phyloP scores from a whole-genome alignment of 2,329 filamentous ascomycete species.

The Fusarium staphyleae region DNA sequence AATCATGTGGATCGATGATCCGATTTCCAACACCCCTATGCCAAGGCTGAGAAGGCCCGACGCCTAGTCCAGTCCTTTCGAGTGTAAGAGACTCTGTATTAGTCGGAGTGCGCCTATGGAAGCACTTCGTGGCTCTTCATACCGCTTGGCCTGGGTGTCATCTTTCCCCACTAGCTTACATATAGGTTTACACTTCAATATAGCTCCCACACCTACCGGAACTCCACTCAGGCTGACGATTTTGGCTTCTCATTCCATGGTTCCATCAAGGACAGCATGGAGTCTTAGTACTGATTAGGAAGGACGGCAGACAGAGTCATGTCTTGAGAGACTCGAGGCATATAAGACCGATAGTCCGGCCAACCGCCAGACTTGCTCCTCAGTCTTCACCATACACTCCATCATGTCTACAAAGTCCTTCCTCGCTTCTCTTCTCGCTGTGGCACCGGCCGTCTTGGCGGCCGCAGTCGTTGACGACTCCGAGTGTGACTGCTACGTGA shows the following conservation, averaged over 20 bases:
- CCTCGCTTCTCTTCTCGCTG: slow-evolving; percentile 33
- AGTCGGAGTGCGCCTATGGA: slow-evolving; percentile 17
- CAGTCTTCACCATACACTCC: not conserved
- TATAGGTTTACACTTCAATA: not conserved
- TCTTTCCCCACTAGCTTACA: slow-evolving; percentile 7
- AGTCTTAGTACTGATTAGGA: not conserved
- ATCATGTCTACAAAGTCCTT: slow-evolving; percentile 35
- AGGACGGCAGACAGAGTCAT: not conserved
- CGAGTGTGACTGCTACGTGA: slow-evolving; percentile 44
- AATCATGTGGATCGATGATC: slow-evolving; percentile 10
- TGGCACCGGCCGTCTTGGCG: slow-evolving; percentile 29
- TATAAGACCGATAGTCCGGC: slow-evolving; percentile 7
- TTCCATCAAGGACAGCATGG: not conserved
- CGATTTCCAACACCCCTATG: slow-evolving; percentile 2
- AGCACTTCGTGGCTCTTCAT: not conserved
- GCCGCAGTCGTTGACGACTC: slow-evolving; percentile 25
- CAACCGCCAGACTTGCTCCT: not conserved
- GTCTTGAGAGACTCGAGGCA: not conserved
- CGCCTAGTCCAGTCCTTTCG: not conserved
- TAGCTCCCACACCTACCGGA: not conserved
- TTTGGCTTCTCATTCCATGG: not conserved
- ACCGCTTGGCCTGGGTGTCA: not conserved
- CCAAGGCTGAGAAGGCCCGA: slow-evolving; percentile 18
- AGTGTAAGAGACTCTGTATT: not conserved
- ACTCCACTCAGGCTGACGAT: not conserved